Base-by-base conservation (phyloP, 495 filamentous ascomycete species). In the Hypoxylon perforatum region DNA sequence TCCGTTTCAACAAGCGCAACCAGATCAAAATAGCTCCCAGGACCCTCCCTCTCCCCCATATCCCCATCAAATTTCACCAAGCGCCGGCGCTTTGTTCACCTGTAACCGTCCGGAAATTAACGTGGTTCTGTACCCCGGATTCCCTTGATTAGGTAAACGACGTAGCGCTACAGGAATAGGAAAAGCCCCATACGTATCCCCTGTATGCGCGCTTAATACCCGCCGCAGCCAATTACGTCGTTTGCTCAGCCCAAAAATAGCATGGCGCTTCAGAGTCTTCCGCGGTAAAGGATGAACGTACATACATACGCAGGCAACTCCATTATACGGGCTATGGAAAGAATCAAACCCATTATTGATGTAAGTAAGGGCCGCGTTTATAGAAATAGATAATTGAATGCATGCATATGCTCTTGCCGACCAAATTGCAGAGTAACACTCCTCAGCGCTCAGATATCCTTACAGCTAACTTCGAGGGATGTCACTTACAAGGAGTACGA, bases 1-100 rank as follows among this genome's bases (percentile, higher is more conserved):
- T 44, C 44, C n/a, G 65, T 69, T 69, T 69, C 65, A 60, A 59
- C 53, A 69, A 47, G 60, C 65, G 65, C 65, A 63, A 25, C 30
- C 18, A 52, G 39, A 35, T 12, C 6, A 18, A 41, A 21, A n/a
- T 8, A 48, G 25, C 15, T 3, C 45, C 33, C 28, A 19, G 4
- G 30, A 49, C 39, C 38, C n/a, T n/a, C n/a, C n/a, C n/a, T n/a
- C n/a, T n/a, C n/a, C n/a, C n/a, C n/a, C n/a, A n/a, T n/a, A n/a
- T n/a, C n/a, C n/a, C n/a, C n/a, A n/a, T n/a, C n/a, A n/a, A n/a
- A 56, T 56, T 35, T 64, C 48, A 45, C 17, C 56, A 66, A 61
- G 63, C 63, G 63, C 63, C 63, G 15, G 56, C 62, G 35, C 38
- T 44, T 36, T 33, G 47, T 33, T 7, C 19, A 35, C 35, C 17